Evolutionary conservation across 352 stramenopile genomes (phyloP), one percentile per base, ranked within the genome.

Genomic region (Pythium periplocum): DNA sequence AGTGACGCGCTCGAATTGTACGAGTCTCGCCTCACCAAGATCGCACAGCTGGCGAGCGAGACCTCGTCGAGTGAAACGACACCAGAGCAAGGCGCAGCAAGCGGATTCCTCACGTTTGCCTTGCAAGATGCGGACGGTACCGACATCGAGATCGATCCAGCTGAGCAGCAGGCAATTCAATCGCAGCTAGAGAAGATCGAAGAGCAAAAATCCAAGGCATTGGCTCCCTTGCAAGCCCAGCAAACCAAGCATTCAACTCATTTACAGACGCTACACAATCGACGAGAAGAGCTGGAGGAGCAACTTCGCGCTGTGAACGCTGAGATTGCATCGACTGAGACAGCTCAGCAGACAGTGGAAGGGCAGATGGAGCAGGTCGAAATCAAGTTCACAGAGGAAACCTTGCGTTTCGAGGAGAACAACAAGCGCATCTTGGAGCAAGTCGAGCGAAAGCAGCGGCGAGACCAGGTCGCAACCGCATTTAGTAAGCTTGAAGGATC

Each of bases 1-100:
- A 88, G 77, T 44, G 83, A 93, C 31, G 73, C 79, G 7, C 48
- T 93, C 30, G 40, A 39, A 10, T 45, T 90, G 43, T 78, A 89
- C 56, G 64, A 80, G 37, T 45, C 43, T 30, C 68, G 74, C 0
- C 64, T 86, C 11, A 53, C 64, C 36, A 74, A 66, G 31, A 58
- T 86, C 6, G 57, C 58, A 2, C 45, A 75, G 43, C 54, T 86
- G 12, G 71, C 83, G 6, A 47, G 73, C 17, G 62, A 77, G 10
- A 68, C 64, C 11, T 52, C 44, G 46, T 38, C 17, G 17, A 26
- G 17, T 26, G 17, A 26, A 26, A 26, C 17, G 17, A 26, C 17
- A 26, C 17, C 17, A 26, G 17, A 26, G 17, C 17, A 26, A 26
- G 17, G 17, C 17, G 17, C 17, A 26, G 17, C 17, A 26, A 26